Percentiles rank a stretch among this genome's conserved stretches.
Conservation (phyloP, 139 green algal genomes). For the Chlorella sp. region DNA sequence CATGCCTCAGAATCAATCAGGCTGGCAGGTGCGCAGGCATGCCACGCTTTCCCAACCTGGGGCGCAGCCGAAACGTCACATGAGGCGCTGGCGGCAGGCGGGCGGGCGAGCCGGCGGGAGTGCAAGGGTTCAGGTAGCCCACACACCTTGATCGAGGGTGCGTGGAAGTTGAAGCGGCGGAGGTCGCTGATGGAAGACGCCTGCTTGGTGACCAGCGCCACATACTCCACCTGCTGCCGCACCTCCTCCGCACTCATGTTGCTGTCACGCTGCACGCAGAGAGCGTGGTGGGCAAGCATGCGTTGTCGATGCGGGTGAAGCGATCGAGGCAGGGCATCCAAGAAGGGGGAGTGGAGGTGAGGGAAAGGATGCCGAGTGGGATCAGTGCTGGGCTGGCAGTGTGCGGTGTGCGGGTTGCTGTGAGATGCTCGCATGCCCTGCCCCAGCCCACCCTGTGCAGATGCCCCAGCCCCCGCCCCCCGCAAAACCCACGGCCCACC, state of each 20-base stretch:
- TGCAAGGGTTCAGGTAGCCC: too few species aligned
- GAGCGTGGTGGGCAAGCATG: not conserved
- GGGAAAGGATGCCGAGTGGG: not conserved
- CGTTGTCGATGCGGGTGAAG: not conserved
- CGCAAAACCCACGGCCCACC: slow-evolving; percentile 77
- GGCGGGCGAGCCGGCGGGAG: too few species aligned
- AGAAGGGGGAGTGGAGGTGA: not conserved
- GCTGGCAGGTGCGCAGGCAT: too few species aligned
- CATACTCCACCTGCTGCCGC: slow-evolving; percentile 70
- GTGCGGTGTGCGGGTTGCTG: not conserved
- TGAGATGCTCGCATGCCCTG: too few species aligned
- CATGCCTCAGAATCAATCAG: too few species aligned
- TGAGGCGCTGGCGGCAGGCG: too few species aligned
- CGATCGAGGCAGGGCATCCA: not conserved
- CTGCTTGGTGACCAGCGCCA: slow-evolving; percentile 85
- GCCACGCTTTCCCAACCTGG: too few species aligned
- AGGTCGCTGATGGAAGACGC: slow-evolving; percentile 79
- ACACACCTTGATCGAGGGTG: slow-evolving; percentile 15
- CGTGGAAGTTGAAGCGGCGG: slow-evolving; percentile 66
- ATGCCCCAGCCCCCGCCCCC: slow-evolving; percentile 45
- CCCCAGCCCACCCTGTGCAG: not conserved
- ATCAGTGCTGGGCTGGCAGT: not conserved
- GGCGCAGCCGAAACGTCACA: too few species aligned
- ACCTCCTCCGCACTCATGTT: slow-evolving; percentile 65
- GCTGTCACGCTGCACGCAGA: slow-evolving; percentile 51